phyloP scores from a whole-genome alignment of 495 filamentous ascomycete species.

The Hypomontagnella monticulosa region DNA sequence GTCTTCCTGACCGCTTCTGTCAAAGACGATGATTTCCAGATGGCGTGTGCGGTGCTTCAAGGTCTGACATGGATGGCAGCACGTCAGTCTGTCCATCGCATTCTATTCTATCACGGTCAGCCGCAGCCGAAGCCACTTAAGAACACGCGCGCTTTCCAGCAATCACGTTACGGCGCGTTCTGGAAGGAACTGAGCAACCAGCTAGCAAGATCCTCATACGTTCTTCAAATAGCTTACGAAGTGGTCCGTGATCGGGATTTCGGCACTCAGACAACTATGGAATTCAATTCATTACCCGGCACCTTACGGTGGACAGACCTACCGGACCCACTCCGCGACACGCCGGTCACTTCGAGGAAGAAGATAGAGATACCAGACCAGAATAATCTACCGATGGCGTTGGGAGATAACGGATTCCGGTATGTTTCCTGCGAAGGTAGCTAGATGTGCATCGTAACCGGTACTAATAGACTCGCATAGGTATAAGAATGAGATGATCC shows the following conservation, averaged over 20 bases:
- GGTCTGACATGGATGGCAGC: slow-evolving; percentile 54
- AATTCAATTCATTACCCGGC: slow-evolving; percentile 40
- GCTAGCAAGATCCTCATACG: slow-evolving; percentile 51
- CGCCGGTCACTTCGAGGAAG: slow-evolving; percentile 52
- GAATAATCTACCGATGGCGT: slow-evolving; percentile 30
- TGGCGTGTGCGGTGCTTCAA: slow-evolving; percentile 50
- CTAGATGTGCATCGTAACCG: not conserved
- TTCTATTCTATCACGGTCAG: slow-evolving; percentile 50
- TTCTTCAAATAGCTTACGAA: slow-evolving; percentile 52
- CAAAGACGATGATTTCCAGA: slow-evolving; percentile 44
- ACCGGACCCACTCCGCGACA: slow-evolving; percentile 51
- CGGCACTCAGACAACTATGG: slow-evolving; percentile 35
- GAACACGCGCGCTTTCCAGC: slow-evolving; percentile 40
- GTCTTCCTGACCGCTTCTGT: slow-evolving; percentile 55
- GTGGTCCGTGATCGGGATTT: slow-evolving; percentile 49
- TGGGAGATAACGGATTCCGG: slow-evolving; percentile 46
- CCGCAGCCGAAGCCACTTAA: slow-evolving; percentile 49
- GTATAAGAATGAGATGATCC: slow-evolving; percentile 50
- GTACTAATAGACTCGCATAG: slow-evolving; percentile 31
- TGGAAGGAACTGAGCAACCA: slow-evolving; percentile 56
- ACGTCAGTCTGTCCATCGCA: slow-evolving; percentile 46
- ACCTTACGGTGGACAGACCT: slow-evolving; percentile 55
- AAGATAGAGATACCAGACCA: slow-evolving; percentile 51
- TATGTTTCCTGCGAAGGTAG: not conserved
- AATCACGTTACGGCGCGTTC: slow-evolving; percentile 31